These are phyloP conservation scores for Zoysia pacifica DNA, from an alignment of 176 grass and related monocot genomes.

Conservation along the genomic window DNA sequence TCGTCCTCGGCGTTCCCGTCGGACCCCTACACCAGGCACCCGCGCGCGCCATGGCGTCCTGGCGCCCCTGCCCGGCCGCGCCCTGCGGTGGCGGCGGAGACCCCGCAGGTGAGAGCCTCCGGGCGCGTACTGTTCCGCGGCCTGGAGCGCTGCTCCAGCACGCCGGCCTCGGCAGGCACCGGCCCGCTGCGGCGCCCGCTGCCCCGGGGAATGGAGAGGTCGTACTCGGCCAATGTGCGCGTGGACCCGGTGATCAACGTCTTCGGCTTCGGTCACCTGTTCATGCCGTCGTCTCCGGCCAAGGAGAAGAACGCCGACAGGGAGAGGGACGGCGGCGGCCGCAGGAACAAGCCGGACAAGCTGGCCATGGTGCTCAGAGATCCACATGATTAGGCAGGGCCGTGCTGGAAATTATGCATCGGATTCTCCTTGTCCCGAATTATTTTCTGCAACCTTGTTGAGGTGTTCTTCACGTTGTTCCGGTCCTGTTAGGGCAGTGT, in stretches of 20 bases:
- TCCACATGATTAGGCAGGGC: constrained; percentile 51
- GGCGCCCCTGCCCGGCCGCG: not conserved
- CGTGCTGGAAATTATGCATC: constrained; percentile 50
- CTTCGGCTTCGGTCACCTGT: constrained; percentile 57
- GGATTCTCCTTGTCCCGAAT: constrained; percentile 39
- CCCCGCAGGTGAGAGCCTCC: constrained; percentile 64
- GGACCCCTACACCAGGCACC: no score
- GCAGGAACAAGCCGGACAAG: constrained; percentile 52
- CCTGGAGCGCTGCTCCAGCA: constrained; percentile 71
- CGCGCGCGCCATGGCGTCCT: no score
- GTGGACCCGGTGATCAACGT: constrained; percentile 75
- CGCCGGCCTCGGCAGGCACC: constrained; percentile 43
- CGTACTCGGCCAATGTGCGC: constrained; percentile 65
- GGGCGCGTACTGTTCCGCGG: constrained; percentile 70
- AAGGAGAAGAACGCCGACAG: constrained; percentile 44
- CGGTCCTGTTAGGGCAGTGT: not conserved
- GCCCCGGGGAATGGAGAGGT: constrained; percentile 67
- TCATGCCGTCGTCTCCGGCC: constrained; percentile 49
- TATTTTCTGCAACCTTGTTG: constrained; percentile 4
- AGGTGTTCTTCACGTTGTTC: not conserved
- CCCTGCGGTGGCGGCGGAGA: constrained; percentile 42
- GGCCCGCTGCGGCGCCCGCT: constrained; percentile 36
- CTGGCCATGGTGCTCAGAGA: constrained; percentile 53
- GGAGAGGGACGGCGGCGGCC: constrained; percentile 2
- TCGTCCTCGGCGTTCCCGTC: no score